These are phyloP conservation scores for Aspergillus campestris DNA, from an alignment of 495 filamentous ascomycete genomes.

Conservation along the genomic window DNA sequence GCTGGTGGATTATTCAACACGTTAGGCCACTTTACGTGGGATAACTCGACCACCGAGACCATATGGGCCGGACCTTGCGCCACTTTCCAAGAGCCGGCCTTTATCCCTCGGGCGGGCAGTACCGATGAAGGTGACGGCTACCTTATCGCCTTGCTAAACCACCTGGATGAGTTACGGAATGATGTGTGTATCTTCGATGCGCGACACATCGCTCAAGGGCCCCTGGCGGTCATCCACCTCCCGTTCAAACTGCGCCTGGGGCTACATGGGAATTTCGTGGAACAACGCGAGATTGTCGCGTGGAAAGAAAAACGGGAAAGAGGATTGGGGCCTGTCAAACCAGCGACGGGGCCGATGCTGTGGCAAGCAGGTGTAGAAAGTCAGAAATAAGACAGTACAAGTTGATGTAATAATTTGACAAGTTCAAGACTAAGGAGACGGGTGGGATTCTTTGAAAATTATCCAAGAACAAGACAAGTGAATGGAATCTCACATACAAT, in stretches of 20 bases:
- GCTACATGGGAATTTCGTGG: slow-evolving; percentile 12
- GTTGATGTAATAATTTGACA: too few species aligned
- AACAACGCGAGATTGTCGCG: slow-evolving; percentile 5
- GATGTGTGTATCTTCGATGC: slow-evolving; percentile 46
- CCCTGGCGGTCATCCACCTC: slow-evolving; percentile 32
- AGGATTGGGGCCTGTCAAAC: not conserved
- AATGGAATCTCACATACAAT: too few species aligned
- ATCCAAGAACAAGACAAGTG: too few species aligned
- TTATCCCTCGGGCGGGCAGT: slow-evolving; percentile 33
- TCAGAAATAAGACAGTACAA: too few species aligned
- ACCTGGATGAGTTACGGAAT: slow-evolving; percentile 40
- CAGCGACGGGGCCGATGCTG: too few species aligned
- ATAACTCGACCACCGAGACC: slow-evolving; percentile 14
- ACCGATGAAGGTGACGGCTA: slow-evolving; percentile 24
- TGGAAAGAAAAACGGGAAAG: not conserved
- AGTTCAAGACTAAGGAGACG: too few species aligned
- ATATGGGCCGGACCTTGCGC: slow-evolving; percentile 38
- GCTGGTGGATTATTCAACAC: slow-evolving; percentile 23
- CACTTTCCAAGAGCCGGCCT: slow-evolving; percentile 49
- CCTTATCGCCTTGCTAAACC: slow-evolving; percentile 44
- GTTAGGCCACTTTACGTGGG: slow-evolving; percentile 37
- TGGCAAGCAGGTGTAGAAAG: too few species aligned
- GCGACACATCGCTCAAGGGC: slow-evolving; percentile 26
- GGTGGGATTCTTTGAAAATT: too few species aligned
- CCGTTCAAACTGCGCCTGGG: slow-evolving; percentile 9